Base-by-base conservation (phyloP, 2,329 filamentous ascomycete genomes). In the Sporothrix globosa region DNA sequence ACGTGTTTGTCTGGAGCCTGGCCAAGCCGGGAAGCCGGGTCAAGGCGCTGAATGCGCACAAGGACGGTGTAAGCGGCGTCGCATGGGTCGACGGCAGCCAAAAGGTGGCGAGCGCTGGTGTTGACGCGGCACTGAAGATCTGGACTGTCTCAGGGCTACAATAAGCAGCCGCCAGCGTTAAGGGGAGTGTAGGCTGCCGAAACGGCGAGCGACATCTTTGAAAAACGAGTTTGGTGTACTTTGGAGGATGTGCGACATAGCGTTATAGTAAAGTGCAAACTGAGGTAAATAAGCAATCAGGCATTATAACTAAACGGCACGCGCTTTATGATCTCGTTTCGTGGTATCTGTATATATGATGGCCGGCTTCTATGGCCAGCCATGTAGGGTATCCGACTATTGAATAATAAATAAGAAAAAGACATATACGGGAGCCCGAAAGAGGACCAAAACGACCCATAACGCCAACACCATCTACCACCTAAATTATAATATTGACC, bases 51-150 rank as follows among this genome's bases (percentile, higher is more conserved):
- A 97, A 97, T 77, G 93, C 95, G 66, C 96, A 99, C 82, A 97
- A 97, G 82, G 96, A 98, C 77, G 96, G 96, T 11, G 93, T 98
- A 21, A 93, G 91, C 75, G 95, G 92, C 19, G 91, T 98, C 19
- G 86, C 86, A 14, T 99, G 95, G 83, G 85, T 92, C 17, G 86
- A 85, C 39, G 88, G 86, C 10, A 84, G 84, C 71, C 80, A 80
- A 21, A 92, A 87, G 81, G 85, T 98, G 66, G 89, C 92, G 11
- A 96, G 91, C 75, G 88, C 88, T 4, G 96, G 96, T 60, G 92
- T 90, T 13, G 96, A 99, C 85, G 95, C 92, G 46, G 90, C 92
- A 0, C 87, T 99, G 63, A 99, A 98, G 85, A 85, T 95, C 66
- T 99, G 96, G 96, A 85, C 82, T 73, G 86, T 92, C 4, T 82